Conservation (phyloP, 192 early-diverging fungal genomes). For the Rhizophagus sp. region DNA sequence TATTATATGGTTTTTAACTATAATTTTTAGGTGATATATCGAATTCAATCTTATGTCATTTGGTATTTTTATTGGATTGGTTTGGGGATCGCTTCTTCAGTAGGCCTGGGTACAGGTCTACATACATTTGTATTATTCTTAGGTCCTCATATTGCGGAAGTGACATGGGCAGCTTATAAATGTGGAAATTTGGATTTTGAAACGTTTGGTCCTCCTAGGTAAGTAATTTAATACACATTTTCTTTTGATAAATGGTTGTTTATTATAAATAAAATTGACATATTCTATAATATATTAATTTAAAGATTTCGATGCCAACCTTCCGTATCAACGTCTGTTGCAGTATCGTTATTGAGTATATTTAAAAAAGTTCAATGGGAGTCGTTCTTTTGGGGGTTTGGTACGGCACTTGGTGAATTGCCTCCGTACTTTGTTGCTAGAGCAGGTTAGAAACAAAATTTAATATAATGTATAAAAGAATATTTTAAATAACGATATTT, state of each 20-base stretch:
- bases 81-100: conserved; percentile 85
- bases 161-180: conserved; percentile 85
- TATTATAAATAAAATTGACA: not conserved
- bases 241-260: not conserved
- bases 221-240: conserved; percentile 15
- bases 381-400: conserved; percentile 90
- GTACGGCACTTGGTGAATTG: conserved; percentile 90
- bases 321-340: conserved; percentile 23
- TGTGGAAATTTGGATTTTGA: conserved; percentile 75
- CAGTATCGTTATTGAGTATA: conserved; percentile 63
- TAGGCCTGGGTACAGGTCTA: conserved; percentile 91
- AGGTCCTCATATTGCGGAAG: conserved; percentile 87
- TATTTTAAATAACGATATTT: not conserved
- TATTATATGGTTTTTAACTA: not conserved
- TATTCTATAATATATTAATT: not conserved
- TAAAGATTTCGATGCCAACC: conserved; percentile 42
- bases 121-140: conserved; percentile 96
- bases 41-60: conserved; percentile 59
- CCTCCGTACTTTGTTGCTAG: conserved; percentile 95
- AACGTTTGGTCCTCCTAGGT: conserved; percentile 68
- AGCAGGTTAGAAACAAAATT: conserved; percentile 55
- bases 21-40: conserved; percentile 36
- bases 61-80: conserved; percentile 92
- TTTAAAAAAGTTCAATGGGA: conserved; percentile 73
- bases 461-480: no score